Evolutionary conservation across 208 protist genomes (phyloP).

Genomic region (Leishmania aethiopica): DNA sequence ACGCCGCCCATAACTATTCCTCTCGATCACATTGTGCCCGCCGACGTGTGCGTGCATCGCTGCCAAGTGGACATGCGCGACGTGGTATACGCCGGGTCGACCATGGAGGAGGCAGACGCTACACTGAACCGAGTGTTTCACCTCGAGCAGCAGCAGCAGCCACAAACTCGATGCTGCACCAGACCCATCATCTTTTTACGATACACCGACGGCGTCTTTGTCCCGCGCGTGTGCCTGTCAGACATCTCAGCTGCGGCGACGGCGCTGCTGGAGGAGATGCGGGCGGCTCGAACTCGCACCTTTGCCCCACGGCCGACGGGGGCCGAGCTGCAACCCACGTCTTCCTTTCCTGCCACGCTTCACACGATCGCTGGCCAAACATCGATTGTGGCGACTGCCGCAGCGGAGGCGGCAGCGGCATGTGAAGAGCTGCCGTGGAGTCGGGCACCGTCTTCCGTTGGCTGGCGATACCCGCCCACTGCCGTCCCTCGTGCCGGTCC

Average conservation of each 20-base stretch:
- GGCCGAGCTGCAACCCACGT: constrained; percentile 14
- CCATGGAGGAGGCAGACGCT: constrained; percentile 43
- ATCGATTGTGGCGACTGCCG: constrained; percentile 11
- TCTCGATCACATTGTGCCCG: not conserved
- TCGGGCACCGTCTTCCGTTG: constrained; percentile 25
- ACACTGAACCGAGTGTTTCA: constrained; percentile 28
- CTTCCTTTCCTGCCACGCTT: constrained; percentile 2
- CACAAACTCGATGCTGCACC: constrained; percentile 1
- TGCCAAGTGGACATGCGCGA: constrained; percentile 45
- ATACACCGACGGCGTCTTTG: constrained; percentile 60
- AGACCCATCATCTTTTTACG: constrained; percentile 35
- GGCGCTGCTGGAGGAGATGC: constrained; percentile 19
- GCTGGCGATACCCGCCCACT: constrained; percentile 26
- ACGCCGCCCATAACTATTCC: not conserved
- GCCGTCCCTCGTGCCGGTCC: constrained; percentile 14
- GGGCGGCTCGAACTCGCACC: constrained; percentile 13
- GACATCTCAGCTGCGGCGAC: constrained; percentile 3
- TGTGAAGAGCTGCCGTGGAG: constrained; percentile 35
- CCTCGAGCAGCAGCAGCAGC: constrained; percentile 29
- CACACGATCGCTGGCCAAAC: constrained; percentile 18
- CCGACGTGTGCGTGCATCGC: constrained; percentile 41
- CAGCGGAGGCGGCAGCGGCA: constrained; percentile 10
- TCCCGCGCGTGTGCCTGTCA: constrained; percentile 22
- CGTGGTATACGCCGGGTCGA: constrained; percentile 46
- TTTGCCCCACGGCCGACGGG: constrained; percentile 22